A percentile compares a stretch with the other conserved stretches of the same genome.
Evolutionary conservation across 1,284 basidiomycete genomes (phyloP).

Genomic region (Ustilago curta): DNA sequence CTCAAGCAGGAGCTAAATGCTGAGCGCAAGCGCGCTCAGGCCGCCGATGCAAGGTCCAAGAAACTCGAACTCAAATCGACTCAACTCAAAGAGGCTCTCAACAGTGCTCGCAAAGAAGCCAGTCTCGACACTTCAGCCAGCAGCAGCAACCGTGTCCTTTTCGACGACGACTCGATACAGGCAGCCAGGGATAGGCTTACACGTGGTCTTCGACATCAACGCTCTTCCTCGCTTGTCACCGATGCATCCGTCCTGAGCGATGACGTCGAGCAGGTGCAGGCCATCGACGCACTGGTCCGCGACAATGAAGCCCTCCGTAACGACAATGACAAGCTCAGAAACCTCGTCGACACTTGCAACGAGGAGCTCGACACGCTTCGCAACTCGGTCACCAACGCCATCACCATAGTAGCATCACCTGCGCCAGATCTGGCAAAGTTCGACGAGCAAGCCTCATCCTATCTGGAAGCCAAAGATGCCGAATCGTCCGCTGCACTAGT

Average conservation of each 20-base stretch:
- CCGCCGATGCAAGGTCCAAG: slow-evolving; percentile 77
- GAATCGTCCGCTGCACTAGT: neutral
- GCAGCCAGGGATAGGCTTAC: slow-evolving; percentile 41
- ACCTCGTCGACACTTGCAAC: slow-evolving; percentile 53
- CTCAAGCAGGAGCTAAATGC: slow-evolving; percentile 83
- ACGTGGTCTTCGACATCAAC: slow-evolving; percentile 30
- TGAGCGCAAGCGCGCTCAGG: slow-evolving; percentile 78
- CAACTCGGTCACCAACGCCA: slow-evolving; percentile 31
- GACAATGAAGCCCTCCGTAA: slow-evolving; percentile 55
- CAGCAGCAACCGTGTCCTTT: slow-evolving; percentile 14
- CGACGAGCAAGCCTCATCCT: slow-evolving; percentile 5
- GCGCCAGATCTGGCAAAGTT: slow-evolving; percentile 25
- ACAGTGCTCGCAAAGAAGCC: slow-evolving; percentile 31
- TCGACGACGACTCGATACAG: slow-evolving; percentile 41
- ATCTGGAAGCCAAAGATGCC: slow-evolving; percentile 1
- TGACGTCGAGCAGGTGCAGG: slow-evolving; percentile 22
- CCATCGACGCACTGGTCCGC: slow-evolving; percentile 33
- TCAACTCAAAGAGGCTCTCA: slow-evolving; percentile 45
- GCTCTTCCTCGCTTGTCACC: slow-evolving; percentile 18
- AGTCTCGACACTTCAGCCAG: slow-evolving; percentile 16
- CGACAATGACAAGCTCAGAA: slow-evolving; percentile 47
- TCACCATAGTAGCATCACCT: slow-evolving; percentile 31
- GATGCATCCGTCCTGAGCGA: slow-evolving; percentile 8
- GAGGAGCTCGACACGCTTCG: slow-evolving; percentile 56
- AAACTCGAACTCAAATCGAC: slow-evolving; percentile 70